Conservation (phyloP, 495 filamentous ascomycete genomes). For the Trichocladium antarcticum region DNA sequence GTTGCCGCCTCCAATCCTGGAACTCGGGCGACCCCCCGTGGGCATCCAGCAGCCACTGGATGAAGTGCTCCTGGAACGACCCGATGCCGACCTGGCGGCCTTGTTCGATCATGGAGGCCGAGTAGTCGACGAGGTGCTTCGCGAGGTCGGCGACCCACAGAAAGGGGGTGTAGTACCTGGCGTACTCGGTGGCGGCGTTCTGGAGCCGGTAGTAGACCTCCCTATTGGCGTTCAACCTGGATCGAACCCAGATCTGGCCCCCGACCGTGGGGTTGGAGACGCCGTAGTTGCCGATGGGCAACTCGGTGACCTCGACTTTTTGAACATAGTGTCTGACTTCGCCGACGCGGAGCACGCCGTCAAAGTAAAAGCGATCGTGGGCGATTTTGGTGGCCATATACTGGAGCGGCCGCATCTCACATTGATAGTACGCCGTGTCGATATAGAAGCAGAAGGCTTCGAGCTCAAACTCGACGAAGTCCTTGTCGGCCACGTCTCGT, state of each 20-base stretch:
- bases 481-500: not conserved
- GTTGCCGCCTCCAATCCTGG: slow-evolving; percentile 39
- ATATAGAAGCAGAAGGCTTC: slow-evolving; percentile 45
- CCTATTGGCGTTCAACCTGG: slow-evolving; percentile 22
- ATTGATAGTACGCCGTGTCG: slow-evolving; percentile 21
- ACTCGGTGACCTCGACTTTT: slow-evolving; percentile 41
- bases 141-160: slow-evolving; percentile 55
- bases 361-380: slow-evolving; percentile 38
- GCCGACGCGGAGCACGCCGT: slow-evolving; percentile 47
- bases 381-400: slow-evolving; percentile 31
- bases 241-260: slow-evolving; percentile 52
- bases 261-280: slow-evolving; percentile 34
- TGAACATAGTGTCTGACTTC: slow-evolving; percentile 37
- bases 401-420: slow-evolving; percentile 44
- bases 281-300: slow-evolving; percentile 59
- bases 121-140: slow-evolving; percentile 58
- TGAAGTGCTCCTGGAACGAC: slow-evolving; percentile 46
- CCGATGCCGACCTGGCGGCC: slow-evolving; percentile 32
- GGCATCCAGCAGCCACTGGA: slow-evolving; percentile 37
- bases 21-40: slow-evolving; percentile 33
- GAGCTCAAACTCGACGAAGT: slow-evolving; percentile 37
- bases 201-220: slow-evolving; percentile 52
- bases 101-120: slow-evolving; percentile 23
- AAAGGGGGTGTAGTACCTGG: slow-evolving; percentile 47
- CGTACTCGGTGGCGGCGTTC: slow-evolving; percentile 46